Conservation (phyloP, 106 monocot species). For the Vanilla planifolia region DNA sequence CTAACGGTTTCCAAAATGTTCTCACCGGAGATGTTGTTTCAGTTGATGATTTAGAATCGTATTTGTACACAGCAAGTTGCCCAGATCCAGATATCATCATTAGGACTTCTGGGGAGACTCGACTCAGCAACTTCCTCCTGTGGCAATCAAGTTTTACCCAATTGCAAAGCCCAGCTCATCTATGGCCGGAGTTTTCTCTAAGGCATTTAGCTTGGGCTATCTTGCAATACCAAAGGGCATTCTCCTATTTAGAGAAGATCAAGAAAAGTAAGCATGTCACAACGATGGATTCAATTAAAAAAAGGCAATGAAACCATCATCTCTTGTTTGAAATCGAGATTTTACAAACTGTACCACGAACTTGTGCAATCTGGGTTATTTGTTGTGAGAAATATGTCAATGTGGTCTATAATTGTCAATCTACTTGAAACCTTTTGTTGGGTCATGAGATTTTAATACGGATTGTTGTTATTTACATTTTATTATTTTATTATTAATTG, state of each 20-base stretch:
- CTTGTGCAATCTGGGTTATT: too few relatives aligned
- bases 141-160: constrained; percentile 29
- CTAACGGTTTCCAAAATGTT: background rate
- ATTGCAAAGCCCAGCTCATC: constrained; percentile 16
- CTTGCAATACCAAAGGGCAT: constrained; percentile 27
- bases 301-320: too few relatives aligned
- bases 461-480: too few relatives aligned
- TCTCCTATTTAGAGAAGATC: constrained; percentile 19
- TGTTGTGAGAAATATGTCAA: too few relatives aligned
- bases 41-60: constrained; percentile 29
- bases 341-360: too few relatives aligned
- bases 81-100: constrained; percentile 48
- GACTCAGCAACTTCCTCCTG: constrained; percentile 42
- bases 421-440: too few relatives aligned
- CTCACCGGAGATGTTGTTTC: background rate
- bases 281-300: too few relatives aligned
- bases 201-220: constrained; percentile 41
- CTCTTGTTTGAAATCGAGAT: too few relatives aligned
- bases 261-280: constrained; percentile 15
- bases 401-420: too few relatives aligned
- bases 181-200: constrained; percentile 44
- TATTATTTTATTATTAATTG: too few relatives aligned
- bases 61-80: constrained; percentile 24
- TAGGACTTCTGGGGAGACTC: constrained; percentile 26
- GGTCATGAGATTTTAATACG: too few relatives aligned